Evolutionary conservation across 2,329 filamentous ascomycete genomes (phyloP).

Genomic region (Verticillium longisporum): DNA sequence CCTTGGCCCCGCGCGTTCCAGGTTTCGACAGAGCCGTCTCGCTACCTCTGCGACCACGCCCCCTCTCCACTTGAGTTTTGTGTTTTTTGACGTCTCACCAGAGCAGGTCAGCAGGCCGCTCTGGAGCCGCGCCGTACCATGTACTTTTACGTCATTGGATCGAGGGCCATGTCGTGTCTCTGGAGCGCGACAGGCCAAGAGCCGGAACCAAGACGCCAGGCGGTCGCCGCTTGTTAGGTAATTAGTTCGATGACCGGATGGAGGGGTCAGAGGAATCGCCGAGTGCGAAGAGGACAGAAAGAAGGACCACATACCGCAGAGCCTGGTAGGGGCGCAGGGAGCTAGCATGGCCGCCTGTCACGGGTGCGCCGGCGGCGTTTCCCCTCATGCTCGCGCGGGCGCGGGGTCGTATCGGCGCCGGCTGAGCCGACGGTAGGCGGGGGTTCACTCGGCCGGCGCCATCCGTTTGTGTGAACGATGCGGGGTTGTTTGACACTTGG

Average conservation of each 20-base stretch:
- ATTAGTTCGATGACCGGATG: background rate
- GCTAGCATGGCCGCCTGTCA: background rate
- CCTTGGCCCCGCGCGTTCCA: background rate
- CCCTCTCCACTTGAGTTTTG: background rate
- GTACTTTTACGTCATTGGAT: background rate
- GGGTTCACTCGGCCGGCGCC: background rate
- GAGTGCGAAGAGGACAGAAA: too few relatives aligned
- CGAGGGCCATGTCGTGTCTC: background rate
- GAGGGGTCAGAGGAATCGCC: too few relatives aligned
- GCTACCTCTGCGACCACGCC: background rate
- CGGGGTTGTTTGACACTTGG: background rate
- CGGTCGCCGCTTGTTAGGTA: background rate
- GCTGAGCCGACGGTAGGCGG: background rate
- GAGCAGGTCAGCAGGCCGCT: background rate
- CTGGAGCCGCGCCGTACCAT: background rate
- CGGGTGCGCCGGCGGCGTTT: background rate
- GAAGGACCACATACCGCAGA: too few relatives aligned
- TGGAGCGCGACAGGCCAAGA: background rate
- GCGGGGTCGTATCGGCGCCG: background rate
- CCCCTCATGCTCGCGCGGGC: background rate
- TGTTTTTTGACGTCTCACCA: background rate
- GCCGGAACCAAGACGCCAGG: background rate
- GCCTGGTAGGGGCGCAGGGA: too few relatives aligned
- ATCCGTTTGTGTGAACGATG: background rate
- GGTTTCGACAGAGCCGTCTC: background rate